Evolutionary conservation across 805 yeast genomes (phyloP).

Genomic region (Teunomyces gatunensis): DNA sequence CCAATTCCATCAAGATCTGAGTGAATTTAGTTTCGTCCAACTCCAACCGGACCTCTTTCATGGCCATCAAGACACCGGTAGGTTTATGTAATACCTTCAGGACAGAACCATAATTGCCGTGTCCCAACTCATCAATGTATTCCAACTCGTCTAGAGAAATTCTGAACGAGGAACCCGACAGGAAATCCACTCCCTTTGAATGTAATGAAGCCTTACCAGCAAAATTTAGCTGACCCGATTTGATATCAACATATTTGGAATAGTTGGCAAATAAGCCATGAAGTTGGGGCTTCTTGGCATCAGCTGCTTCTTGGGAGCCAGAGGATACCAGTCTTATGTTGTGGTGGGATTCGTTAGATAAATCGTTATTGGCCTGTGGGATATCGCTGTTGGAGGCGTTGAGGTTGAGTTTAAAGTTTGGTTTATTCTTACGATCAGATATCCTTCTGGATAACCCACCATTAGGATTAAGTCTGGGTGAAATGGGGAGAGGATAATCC

Average conservation of each 20-base stretch:
- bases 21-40: slow-evolving; percentile 91
- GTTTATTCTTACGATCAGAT: slow-evolving; percentile 39
- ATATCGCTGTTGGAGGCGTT: slow-evolving; percentile 14
- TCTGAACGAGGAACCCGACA: slow-evolving; percentile 81
- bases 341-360: background rate
- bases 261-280: slow-evolving; percentile 77
- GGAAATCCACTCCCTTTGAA: slow-evolving; percentile 87
- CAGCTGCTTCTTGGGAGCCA: background rate
- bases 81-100: slow-evolving; percentile 91
- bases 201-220: slow-evolving; percentile 91
- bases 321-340: background rate
- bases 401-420: slow-evolving; percentile 37
- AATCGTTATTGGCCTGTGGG: slow-evolving; percentile 7
- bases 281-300: slow-evolving; percentile 31
- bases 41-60: slow-evolving; percentile 94
- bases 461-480: slow-evolving; percentile 19
- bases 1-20: slow-evolving; percentile 94
- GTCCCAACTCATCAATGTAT: slow-evolving; percentile 83
- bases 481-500: background rate
- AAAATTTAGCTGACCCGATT: slow-evolving; percentile 87
- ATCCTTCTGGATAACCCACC: slow-evolving; percentile 37
- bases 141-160: slow-evolving; percentile 83
- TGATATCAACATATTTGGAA: slow-evolving; percentile 84
- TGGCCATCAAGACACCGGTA: slow-evolving; percentile 89
- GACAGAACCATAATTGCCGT: slow-evolving; percentile 96